A percentile compares a stretch with the other conserved stretches of the same genome.
These are phyloP conservation scores for Sphaerulina musiva DNA, from an alignment of 2,329 filamentous ascomycete genomes.

Conservation along the genomic window DNA sequence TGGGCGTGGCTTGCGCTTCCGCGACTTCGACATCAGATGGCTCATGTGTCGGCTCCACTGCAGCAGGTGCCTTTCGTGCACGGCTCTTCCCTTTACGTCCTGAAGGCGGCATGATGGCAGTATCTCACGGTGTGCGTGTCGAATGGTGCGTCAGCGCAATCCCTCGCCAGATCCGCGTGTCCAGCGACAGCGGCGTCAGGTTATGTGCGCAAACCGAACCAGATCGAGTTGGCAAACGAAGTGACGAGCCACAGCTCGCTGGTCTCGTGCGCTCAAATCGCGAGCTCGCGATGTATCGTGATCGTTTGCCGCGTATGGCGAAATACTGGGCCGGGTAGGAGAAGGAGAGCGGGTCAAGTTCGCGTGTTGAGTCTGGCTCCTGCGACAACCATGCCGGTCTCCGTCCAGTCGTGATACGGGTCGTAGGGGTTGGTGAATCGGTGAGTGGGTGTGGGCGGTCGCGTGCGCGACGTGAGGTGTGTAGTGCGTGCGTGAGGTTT, in stretches of 20 bases:
- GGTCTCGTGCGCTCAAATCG: background rate
- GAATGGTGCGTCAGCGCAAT: background rate
- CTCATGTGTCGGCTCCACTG: conserved; percentile 23
- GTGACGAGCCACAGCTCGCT: background rate
- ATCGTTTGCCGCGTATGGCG: background rate
- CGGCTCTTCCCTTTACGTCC: conserved; percentile 32
- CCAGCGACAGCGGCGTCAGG: background rate
- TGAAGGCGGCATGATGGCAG: conserved; percentile 29
- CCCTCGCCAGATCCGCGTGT: background rate
- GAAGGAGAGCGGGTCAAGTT: background rate
- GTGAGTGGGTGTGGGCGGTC: background rate
- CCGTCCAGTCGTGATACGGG: background rate
- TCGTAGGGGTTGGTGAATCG: background rate
- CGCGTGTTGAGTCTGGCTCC: background rate
- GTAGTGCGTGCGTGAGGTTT: background rate
- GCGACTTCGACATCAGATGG: conserved; percentile 40
- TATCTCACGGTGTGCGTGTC: too few relatives aligned
- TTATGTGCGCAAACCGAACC: background rate
- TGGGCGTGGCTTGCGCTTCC: conserved; percentile 44
- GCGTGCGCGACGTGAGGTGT: background rate
- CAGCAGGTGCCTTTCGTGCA: conserved; percentile 27
- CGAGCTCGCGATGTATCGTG: background rate
- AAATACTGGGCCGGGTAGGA: background rate
- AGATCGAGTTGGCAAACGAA: background rate
- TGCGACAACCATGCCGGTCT: background rate